Conservation (phyloP, 2,329 filamentous ascomycete genomes). For the Phaeosphaeriaceae sp. region DNA sequence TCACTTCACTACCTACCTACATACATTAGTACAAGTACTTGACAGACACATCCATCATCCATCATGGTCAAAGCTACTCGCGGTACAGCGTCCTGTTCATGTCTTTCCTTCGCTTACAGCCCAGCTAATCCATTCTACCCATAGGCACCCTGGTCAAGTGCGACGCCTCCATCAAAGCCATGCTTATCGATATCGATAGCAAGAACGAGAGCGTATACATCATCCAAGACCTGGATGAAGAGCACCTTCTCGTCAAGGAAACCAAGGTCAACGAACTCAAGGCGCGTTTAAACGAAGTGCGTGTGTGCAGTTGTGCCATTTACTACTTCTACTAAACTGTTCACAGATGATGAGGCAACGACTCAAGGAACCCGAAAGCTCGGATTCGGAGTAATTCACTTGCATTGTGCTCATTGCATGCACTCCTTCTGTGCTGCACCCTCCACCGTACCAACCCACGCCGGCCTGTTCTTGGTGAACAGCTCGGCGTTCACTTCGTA, state of each 20-base stretch:
- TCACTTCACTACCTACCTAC: constrained; percentile 8
- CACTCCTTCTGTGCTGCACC: constrained; percentile 50
- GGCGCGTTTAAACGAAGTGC: constrained; percentile 70
- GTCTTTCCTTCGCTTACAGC: neutral
- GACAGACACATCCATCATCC: too few relatives aligned
- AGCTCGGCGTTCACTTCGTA: constrained; percentile 51
- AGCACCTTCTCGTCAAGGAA: constrained; percentile 76
- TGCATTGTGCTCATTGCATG: constrained; percentile 41
- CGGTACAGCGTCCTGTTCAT: constrained; percentile 50
- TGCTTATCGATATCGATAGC: constrained; percentile 78
- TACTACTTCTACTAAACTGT: constrained; percentile 6
- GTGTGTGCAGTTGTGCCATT: neutral
- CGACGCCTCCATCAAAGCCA: constrained; percentile 86
- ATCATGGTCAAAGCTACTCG: constrained; percentile 64
- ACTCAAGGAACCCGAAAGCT: constrained; percentile 46
- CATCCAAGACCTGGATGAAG: constrained; percentile 80
- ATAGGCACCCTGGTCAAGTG: constrained; percentile 77
- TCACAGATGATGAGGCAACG: constrained; percentile 46
- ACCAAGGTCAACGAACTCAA: constrained; percentile 74
- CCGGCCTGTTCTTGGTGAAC: constrained; percentile 45
- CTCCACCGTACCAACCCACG: constrained; percentile 48
- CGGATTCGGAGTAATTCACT: constrained; percentile 39
- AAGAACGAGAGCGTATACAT: constrained; percentile 72
- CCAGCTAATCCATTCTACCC: constrained; percentile 8
- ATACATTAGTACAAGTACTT: too few relatives aligned